Percentiles rank a stretch among this genome's conserved stretches.
Conservation (phyloP, 495 filamentous ascomycete genomes). For the Penicillium waksmanii region DNA sequence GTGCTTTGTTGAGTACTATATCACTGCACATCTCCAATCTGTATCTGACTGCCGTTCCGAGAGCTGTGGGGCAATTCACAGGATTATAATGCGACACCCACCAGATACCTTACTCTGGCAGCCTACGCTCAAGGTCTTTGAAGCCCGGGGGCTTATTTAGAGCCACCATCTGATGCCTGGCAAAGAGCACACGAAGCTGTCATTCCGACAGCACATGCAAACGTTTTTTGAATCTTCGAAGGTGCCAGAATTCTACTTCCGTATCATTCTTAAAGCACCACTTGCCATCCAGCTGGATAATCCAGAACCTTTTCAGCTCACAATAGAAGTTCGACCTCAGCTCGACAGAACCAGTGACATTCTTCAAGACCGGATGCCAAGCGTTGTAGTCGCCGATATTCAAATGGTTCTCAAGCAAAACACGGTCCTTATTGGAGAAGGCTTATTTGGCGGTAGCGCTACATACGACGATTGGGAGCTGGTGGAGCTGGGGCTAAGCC, state of each 20-base stretch:
- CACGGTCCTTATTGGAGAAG: no score
- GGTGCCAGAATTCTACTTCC: slow-evolving; percentile 19
- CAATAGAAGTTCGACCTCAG: slow-evolving; percentile 12
- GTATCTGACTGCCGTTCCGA: background rate
- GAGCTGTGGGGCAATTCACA: slow-evolving; percentile 8
- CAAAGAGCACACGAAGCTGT: slow-evolving; percentile 21
- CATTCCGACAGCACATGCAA: slow-evolving; percentile 26
- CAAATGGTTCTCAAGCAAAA: no score
- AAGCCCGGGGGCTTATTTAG: background rate
- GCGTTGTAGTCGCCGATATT: no score
- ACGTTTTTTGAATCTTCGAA: slow-evolving; percentile 23
- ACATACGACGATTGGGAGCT: no score
- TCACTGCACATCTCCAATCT: slow-evolving; percentile 21
- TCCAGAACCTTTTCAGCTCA: slow-evolving; percentile 18
- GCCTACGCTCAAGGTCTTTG: background rate
- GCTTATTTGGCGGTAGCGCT: no score
- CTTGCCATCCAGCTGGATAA: slow-evolving; percentile 17
- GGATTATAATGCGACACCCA: slow-evolving; percentile 16
- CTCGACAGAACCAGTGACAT: slow-evolving; percentile 10
- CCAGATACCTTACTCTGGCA: background rate
- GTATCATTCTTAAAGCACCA: slow-evolving; percentile 12
- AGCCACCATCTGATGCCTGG: slow-evolving; percentile 25
- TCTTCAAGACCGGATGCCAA: slow-evolving; percentile 2
- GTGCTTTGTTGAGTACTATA: slow-evolving; percentile 27
- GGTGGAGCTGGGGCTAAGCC: no score